Evolutionary conservation across 805 yeast species (phyloP), one percentile per base, ranked within the genome.

Genomic region (Sugiyamaella qingdaonensis): DNA sequence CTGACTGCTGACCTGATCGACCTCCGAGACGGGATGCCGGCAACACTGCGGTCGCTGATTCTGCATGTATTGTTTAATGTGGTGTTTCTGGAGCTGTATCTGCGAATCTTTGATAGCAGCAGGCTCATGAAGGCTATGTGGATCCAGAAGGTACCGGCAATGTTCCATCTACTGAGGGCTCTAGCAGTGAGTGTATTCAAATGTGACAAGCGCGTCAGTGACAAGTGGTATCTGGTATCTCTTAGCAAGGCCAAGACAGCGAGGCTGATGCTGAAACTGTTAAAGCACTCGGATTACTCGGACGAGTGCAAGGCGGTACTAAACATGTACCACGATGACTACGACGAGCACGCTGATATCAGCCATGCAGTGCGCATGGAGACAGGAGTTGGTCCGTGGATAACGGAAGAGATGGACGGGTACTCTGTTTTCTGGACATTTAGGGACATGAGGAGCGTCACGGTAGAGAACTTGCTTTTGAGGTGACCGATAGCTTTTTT

Each of bases 401-500:
- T 46, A 14, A 47, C 37, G 3, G 57, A 54, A 39, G 45, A 37
- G 35, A 41, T 44, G 21, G 49, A 44, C 36, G 57, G 54, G 16
- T 47, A 54, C 21, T 49, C 54, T 14, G 54, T 54, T 7, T 54
- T 50, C 31, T 54, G 57, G 57, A 54, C 57, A 10, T 54, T 50
- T 41, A 29, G 57, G 41, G 57, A 54, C 39, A 39, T 54, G 44
- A n/a, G 57, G 14, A 54, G 54, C 34, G 31, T 53, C 14, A 52
- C 51, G 43, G 52, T 53, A 9, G 53, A 53, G 39, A 44, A 36
- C 16, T 35, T 53, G 52, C 49, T 52, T 24, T 24, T 24, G 29
- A 24, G 29, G 29, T 24, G 7, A 24, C 29, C 29, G 7, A 7
- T 7, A 24, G n/a, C n/a, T n/a, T n/a, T n/a, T 7, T 24, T 24